Evolutionary conservation across 1,284 basidiomycete species (phyloP), one percentile per base, ranked within the genome.

Genomic region (Phlebopus sp.): DNA sequence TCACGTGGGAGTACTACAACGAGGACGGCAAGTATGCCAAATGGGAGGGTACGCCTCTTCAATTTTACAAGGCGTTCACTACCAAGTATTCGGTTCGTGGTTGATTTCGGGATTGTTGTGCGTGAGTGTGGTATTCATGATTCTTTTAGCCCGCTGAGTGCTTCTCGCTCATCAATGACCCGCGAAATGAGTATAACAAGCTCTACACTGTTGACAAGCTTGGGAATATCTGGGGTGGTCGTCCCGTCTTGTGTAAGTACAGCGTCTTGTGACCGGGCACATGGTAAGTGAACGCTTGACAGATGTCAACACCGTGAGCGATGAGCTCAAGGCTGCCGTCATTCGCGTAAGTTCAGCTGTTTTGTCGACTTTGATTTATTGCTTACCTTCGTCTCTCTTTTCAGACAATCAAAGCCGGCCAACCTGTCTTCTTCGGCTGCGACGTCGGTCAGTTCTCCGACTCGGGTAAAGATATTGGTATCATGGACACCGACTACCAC

Each of bases 111-210:
- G 23, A n/a, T 46, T 48, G 34, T 46, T n/a, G 42, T 19, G 41
- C 53, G 35, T 31, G 27, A 14, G 36, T 11, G 37, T 32, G 14
- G 30, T 36, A 15, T 38, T 59, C 34, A 53, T 40, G 37, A 25
- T 36, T 13, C 27, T 44, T 42, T 42, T 54, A 82, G 71, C 79
- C 82, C 11, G 62, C 74, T 2, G 85, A 90, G 34, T 84, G 79
- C 6, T 95, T 97, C 75, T 96, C 92, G 42, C 79, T 98, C 31
- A 94, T 98, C 69, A 88, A 98, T 63, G 95, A 98, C 65, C 95
- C 96, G 14, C 81, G 95, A 27, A 94, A 97, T 63, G 74, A 76
- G 15, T 90, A 86, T 62, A 78, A 76, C 51, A 86, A 84, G 67
- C 77, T 96, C n/a, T 96, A 96, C 72, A 92, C 92, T 5, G 92